These are phyloP conservation scores for Kurtzmaniella quercitrusa DNA, from an alignment of 1,139 yeast species.

Conservation along the genomic window DNA sequence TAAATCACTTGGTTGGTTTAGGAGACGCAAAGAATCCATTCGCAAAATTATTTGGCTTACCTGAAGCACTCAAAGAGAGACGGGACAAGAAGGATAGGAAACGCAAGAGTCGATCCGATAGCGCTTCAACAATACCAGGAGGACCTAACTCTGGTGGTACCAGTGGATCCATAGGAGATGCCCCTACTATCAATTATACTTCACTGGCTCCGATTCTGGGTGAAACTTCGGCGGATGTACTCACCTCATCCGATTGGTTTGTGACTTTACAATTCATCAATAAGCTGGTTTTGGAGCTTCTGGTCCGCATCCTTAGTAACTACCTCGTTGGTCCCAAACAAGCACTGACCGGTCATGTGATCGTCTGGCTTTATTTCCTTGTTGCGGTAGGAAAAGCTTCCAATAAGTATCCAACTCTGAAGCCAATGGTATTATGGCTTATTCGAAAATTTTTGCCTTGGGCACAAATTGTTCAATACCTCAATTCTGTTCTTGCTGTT, in stretches of 20 bases:
- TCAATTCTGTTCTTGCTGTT: slow-evolving; percentile 48
- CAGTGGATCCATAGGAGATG: slow-evolving; percentile 15
- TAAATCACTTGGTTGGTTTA: slow-evolving; percentile 69
- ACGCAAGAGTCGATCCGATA: slow-evolving; percentile 40
- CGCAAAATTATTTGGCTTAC: slow-evolving; percentile 65
- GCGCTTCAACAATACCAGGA: slow-evolving; percentile 8
- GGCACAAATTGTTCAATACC: slow-evolving; percentile 57
- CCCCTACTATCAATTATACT: slow-evolving; percentile 19
- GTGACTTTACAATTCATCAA: slow-evolving; percentile 51
- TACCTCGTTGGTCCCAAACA: slow-evolving; percentile 68
- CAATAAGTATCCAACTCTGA: slow-evolving; percentile 42
- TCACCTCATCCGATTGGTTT: slow-evolving; percentile 57
- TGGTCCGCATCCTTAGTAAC: slow-evolving; percentile 60
- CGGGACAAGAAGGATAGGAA: slow-evolving; percentile 68
- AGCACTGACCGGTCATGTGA: slow-evolving; percentile 64
- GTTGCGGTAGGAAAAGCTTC: slow-evolving; percentile 60
- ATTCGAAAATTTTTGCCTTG: slow-evolving; percentile 61
- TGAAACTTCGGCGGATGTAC: slow-evolving; percentile 32
- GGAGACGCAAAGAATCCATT: slow-evolving; percentile 74
- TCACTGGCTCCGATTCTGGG: not conserved
- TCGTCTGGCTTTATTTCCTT: slow-evolving; percentile 69
- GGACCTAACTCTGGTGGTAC: slow-evolving; percentile 22
- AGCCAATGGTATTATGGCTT: slow-evolving; percentile 48
- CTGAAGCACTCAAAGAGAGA: slow-evolving; percentile 67
- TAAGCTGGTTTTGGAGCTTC: slow-evolving; percentile 61